Percentiles rank a stretch among this genome's conserved stretches.
These are phyloP conservation scores for Grammothele lineata DNA, from an alignment of 768 basidiomycete genomes.

Conservation along the genomic window DNA sequence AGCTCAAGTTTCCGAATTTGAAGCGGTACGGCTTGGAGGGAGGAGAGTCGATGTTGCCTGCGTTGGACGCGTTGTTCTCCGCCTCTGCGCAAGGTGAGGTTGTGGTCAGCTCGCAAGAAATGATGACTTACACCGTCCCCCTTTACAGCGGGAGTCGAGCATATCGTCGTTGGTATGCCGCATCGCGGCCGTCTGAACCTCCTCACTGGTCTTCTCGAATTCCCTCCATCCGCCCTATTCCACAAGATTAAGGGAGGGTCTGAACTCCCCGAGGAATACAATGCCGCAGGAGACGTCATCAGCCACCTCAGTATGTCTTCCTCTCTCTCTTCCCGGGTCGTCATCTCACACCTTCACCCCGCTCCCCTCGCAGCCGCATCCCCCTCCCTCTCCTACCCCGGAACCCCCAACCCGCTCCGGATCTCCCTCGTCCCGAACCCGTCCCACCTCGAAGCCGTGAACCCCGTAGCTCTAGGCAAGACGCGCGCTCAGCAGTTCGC, in stretches of 20 bases:
- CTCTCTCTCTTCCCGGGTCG: not conserved
- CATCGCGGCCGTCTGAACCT: slow-evolving; percentile 86
- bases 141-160: slow-evolving; percentile 53
- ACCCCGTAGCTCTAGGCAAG: slow-evolving; percentile 84
- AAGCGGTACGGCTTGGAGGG: slow-evolving; percentile 89
- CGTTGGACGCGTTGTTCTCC: slow-evolving; percentile 72
- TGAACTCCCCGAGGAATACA: slow-evolving; percentile 63
- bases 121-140: too few species aligned
- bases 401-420: slow-evolving; percentile 48
- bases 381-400: slow-evolving; percentile 54
- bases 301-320: slow-evolving; percentile 70
- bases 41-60: slow-evolving; percentile 91
- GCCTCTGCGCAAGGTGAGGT: slow-evolving; percentile 61
- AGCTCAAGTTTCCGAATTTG: slow-evolving; percentile 84
- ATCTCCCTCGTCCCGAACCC: slow-evolving; percentile 80
- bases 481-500: slow-evolving; percentile 89
- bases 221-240: slow-evolving; percentile 66
- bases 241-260: slow-evolving; percentile 82
- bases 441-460: slow-evolving; percentile 82
- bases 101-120: slow-evolving; percentile 3
- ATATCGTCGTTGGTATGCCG: slow-evolving; percentile 81
- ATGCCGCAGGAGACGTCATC: slow-evolving; percentile 79
- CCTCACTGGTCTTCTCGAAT: slow-evolving; percentile 71
- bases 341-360: not conserved
- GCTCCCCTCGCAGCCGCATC: slow-evolving; percentile 48